Percentiles rank a stretch among this genome's conserved stretches.
These are phyloP conservation scores for Aspergillus quadrilineatus DNA, from an alignment of 2,329 filamentous ascomycete species.

Conservation along the genomic window DNA sequence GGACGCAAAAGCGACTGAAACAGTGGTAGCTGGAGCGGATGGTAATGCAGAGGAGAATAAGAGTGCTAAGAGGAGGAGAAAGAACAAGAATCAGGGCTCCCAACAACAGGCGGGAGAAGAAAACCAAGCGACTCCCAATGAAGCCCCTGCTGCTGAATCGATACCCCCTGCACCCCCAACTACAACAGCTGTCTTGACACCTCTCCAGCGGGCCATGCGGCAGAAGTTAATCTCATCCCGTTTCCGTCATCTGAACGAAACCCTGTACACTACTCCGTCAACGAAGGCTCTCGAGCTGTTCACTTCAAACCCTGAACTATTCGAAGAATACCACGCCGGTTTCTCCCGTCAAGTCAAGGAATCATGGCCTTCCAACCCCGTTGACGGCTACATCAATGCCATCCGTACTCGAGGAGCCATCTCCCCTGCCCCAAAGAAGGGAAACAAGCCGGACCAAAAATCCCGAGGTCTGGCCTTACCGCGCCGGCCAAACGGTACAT, in stretches of 20 bases:
- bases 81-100: conserved; percentile 29
- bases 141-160: conserved; percentile 16
- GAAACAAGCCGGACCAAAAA: conserved; percentile 37
- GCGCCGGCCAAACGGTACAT: conserved; percentile 64
- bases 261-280: conserved; percentile 89
- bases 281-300: conserved; percentile 80
- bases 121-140: conserved; percentile 16
- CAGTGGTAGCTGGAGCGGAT: conserved; percentile 16
- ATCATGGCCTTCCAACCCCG: conserved; percentile 93
- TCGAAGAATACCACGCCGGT: conserved; percentile 91
- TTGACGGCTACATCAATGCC: conserved; percentile 77
- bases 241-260: conserved; percentile 96
- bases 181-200: conserved; percentile 68
- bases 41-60: conserved; percentile 22
- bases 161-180: conserved; percentile 43
- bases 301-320: conserved; percentile 82
- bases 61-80: conserved; percentile 32
- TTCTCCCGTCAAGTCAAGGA: conserved; percentile 91
- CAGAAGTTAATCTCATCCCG: conserved; percentile 92
- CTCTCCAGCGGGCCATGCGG: conserved; percentile 89
- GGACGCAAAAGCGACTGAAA: conserved; percentile 14
- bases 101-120: conserved; percentile 25
- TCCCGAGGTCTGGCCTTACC: conserved; percentile 57
- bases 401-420: conserved; percentile 67
- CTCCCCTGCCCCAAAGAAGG: conserved; percentile 38